Conservation (phyloP, 129 eudicot species). For the Chrysanthemum seticuspe region DNA sequence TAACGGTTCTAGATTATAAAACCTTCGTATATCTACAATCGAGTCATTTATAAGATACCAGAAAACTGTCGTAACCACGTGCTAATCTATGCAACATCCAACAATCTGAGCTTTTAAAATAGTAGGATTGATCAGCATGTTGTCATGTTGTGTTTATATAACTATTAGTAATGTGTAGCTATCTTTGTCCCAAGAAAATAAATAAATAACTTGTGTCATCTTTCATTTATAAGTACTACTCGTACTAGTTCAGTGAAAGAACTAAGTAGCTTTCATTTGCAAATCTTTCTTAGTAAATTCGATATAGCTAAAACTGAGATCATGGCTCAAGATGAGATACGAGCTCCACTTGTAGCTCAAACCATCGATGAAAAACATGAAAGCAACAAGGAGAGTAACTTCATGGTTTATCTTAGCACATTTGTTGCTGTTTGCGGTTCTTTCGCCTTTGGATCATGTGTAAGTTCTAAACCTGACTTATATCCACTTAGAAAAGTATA, state of each 20-base stretch:
- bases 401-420: conserved; percentile 82
- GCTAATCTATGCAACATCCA: conserved; percentile 19
- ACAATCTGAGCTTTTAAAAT: conserved; percentile 10
- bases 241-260: conserved; percentile 1
- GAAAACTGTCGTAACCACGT: conserved; percentile 9
- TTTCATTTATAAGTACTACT: conserved; percentile 5
- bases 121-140: conserved; percentile 7
- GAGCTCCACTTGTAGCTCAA: conserved; percentile 43
- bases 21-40: background rate
- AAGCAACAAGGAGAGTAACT: conserved; percentile 40
- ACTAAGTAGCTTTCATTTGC: conserved; percentile 14
- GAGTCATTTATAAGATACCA: background rate
- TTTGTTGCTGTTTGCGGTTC: conserved; percentile 95
- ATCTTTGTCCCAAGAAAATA: background rate
- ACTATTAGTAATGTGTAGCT: conserved; percentile 10
- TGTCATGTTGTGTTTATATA: conserved; percentile 5
- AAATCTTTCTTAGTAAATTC: conserved; percentile 4
- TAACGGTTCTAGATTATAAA: background rate
- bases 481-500: background rate
- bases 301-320: conserved; percentile 18
- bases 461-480: conserved; percentile 30
- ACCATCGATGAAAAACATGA: conserved; percentile 16
- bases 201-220: background rate
- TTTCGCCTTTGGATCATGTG: conserved; percentile 87
- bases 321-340: conserved; percentile 38